Evolutionary conservation across 768 basidiomycete species (phyloP).

Genomic region (Amanita brunnescens): DNA sequence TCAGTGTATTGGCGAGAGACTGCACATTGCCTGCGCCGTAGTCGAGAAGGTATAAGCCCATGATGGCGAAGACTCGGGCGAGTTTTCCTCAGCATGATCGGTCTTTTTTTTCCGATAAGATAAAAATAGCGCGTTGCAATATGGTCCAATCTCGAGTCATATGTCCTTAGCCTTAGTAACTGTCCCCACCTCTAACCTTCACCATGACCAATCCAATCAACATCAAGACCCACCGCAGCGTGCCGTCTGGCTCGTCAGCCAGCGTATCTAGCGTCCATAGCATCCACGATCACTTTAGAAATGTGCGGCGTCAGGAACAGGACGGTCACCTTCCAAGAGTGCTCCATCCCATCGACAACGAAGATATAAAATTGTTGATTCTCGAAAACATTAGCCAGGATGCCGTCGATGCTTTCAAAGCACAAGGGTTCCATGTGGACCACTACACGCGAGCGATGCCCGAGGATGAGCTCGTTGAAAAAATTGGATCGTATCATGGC

Average conservation of each 20-base stretch:
- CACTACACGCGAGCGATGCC: conserved; percentile 76
- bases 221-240: conserved; percentile 29
- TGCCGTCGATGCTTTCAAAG: conserved; percentile 71
- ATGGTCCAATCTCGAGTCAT: neutral
- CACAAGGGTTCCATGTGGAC: conserved; percentile 88
- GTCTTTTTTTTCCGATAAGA: too few relatives aligned
- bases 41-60: conserved; percentile 80
- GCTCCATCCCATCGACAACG: conserved; percentile 78
- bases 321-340: conserved; percentile 53
- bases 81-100: neutral
- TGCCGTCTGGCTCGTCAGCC: conserved; percentile 48
- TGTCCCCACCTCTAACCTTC: conserved; percentile 1
- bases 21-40: conserved; percentile 95
- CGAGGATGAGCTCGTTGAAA: conserved; percentile 89
- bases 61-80: conserved; percentile 7
- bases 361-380: conserved; percentile 71
- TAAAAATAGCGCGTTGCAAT: neutral
- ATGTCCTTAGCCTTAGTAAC: neutral
- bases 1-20: conserved; percentile 88
- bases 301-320: conserved; percentile 26
- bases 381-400: conserved; percentile 94
- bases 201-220: conserved; percentile 43
- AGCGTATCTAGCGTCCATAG: conserved; percentile 27
- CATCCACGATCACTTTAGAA: conserved; percentile 37
- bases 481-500: conserved; percentile 80